Conservation (phyloP, 495 filamentous ascomycete genomes). For the Rhizodiscina lignyota region DNA sequence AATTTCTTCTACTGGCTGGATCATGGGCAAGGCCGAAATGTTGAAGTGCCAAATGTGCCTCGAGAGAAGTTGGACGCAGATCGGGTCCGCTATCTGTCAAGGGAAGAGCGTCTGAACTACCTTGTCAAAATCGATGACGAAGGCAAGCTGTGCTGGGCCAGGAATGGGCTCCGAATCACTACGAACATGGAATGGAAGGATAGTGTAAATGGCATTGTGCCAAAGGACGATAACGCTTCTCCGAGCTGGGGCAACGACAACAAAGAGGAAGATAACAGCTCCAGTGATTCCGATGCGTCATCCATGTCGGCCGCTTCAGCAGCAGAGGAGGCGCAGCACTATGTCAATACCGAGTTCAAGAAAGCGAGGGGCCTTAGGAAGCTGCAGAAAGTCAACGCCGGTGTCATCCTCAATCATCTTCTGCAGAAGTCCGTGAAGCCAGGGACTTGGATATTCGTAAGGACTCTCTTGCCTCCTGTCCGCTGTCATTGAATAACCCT, state of each 20-base stretch:
- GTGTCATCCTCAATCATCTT: constrained; percentile 52
- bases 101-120: constrained; percentile 23
- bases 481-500: constrained; percentile 1
- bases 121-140: constrained; percentile 22
- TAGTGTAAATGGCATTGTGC: constrained; percentile 62
- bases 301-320: constrained; percentile 12
- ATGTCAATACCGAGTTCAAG: constrained; percentile 36
- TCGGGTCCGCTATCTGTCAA: constrained; percentile 23
- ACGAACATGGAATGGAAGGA: constrained; percentile 65
- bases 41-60: constrained; percentile 22
- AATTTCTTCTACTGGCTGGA: constrained; percentile 98
- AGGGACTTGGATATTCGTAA: constrained; percentile 79
- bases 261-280: constrained; percentile 1
- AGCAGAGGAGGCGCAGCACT: constrained; percentile 19
- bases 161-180: constrained; percentile 59
- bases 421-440: constrained; percentile 53
- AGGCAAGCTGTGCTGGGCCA: constrained; percentile 22
- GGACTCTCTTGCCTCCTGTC: constrained; percentile 6
- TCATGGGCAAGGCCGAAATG: constrained; percentile 33
- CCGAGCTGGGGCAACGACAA: constrained; percentile 6
- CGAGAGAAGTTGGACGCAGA: constrained; percentile 20
- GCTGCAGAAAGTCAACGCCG: constrained; percentile 47
- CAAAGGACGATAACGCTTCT: constrained; percentile 32
- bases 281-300: constrained; percentile 1
- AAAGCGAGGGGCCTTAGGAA: constrained; percentile 42